Evolutionary conservation across 805 yeast species (phyloP).

Genomic region (Candida incommunis): DNA sequence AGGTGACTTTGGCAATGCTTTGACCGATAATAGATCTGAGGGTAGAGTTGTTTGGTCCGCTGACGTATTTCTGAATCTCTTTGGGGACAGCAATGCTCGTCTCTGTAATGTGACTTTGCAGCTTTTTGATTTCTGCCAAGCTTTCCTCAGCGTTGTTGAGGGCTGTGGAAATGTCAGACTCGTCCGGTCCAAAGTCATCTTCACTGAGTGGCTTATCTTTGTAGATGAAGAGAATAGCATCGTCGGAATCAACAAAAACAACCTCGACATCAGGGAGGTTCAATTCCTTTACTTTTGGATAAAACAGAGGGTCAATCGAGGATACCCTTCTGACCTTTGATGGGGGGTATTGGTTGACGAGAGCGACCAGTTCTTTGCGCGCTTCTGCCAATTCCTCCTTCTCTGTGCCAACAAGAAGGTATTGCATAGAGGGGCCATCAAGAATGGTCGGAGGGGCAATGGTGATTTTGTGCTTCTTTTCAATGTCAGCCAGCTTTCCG

Average conservation of each 20-base stretch:
- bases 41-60: slow-evolving; percentile 49
- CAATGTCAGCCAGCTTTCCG: slow-evolving; percentile 23
- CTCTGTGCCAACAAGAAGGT: slow-evolving; percentile 46
- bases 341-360: slow-evolving; percentile 65
- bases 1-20: slow-evolving; percentile 15
- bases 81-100: slow-evolving; percentile 25
- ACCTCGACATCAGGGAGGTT: slow-evolving; percentile 27
- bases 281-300: slow-evolving; percentile 10
- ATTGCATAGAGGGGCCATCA: slow-evolving; percentile 30
- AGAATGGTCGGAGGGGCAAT: slow-evolving; percentile 35
- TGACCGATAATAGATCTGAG: slow-evolving; percentile 28
- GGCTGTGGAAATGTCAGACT: slow-evolving; percentile 41
- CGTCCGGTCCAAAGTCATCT: slow-evolving; percentile 60
- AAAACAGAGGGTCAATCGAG: slow-evolving; percentile 56
- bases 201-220: slow-evolving; percentile 28
- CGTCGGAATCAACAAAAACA: slow-evolving; percentile 36
- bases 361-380: slow-evolving; percentile 58
- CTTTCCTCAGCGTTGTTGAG: slow-evolving; percentile 45
- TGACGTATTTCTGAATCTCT: slow-evolving; percentile 41
- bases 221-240: slow-evolving; percentile 41
- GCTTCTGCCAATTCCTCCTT: slow-evolving; percentile 41
- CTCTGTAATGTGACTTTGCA: slow-evolving; percentile 2
- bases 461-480: slow-evolving; percentile 28
- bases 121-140: slow-evolving; percentile 17
- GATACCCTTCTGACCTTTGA: slow-evolving; percentile 38